phyloP scores from a whole-genome alignment of 1,284 basidiomycete genomes.

The Sporisorium exsertum region DNA sequence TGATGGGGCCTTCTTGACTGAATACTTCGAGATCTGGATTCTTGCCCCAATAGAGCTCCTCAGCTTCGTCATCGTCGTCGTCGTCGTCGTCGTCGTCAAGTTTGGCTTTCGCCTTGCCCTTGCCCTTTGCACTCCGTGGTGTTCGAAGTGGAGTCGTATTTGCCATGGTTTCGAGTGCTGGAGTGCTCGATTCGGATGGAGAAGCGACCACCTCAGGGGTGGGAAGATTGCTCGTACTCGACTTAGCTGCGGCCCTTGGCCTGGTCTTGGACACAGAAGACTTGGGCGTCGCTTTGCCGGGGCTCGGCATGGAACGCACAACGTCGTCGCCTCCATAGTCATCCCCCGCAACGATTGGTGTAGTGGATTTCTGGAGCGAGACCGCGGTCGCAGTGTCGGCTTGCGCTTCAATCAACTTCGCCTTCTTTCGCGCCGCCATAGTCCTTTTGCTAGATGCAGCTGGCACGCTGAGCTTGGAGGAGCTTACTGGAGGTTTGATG shows the following conservation, averaged over 20 bases:
- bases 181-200: not conserved
- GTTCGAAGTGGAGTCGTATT: not conserved
- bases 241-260: not conserved
- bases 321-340: not conserved
- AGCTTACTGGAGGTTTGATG: not conserved
- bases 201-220: not conserved
- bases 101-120: conserved; percentile 14
- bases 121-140: conserved; percentile 11
- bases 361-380: not conserved
- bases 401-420: conserved; percentile 10
- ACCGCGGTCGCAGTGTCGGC: not conserved
- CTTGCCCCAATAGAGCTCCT: conserved; percentile 11
- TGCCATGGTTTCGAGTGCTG: not conserved
- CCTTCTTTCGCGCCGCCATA: conserved; percentile 26
- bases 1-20: conserved; percentile 16
- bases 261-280: not conserved
- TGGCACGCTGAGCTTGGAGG: conserved; percentile 9
- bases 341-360: not conserved
- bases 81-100: conserved; percentile 16
- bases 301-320: not conserved
- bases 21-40: conserved; percentile 23
- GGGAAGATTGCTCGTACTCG: not conserved
- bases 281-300: not conserved
- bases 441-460: conserved; percentile 13
- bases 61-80: conserved; percentile 15